Percentiles rank a stretch among this genome's conserved stretches.
These are phyloP conservation scores for Pisolithus orientalis DNA, from an alignment of 768 basidiomycete genomes.

Conservation along the genomic window DNA sequence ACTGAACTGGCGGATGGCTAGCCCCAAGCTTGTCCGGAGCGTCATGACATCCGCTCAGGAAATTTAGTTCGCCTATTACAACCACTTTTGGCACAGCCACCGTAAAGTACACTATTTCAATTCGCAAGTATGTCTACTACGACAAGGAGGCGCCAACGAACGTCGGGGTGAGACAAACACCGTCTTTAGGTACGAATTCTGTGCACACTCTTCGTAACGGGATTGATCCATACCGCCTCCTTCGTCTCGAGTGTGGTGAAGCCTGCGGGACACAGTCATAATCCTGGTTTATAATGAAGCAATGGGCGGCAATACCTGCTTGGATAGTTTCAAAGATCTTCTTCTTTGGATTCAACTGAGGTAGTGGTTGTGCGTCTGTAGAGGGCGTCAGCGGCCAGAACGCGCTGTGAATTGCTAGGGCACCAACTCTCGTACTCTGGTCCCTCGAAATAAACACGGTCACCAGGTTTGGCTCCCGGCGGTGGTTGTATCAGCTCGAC, in stretches of 20 bases:
- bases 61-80: neutral
- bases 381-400: slow-evolving; percentile 1
- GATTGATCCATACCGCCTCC: slow-evolving; percentile 93
- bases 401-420: neutral
- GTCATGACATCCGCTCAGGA: slow-evolving; percentile 6
- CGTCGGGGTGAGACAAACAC: slow-evolving; percentile 73
- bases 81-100: neutral
- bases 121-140: slow-evolving; percentile 32
- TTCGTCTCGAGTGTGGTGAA: slow-evolving; percentile 76
- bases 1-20: slow-evolving; percentile 37
- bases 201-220: slow-evolving; percentile 70
- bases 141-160: slow-evolving; percentile 91
- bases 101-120: neutral
- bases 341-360: slow-evolving; percentile 96
- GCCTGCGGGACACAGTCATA: slow-evolving; percentile 33
- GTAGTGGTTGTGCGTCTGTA: slow-evolving; percentile 56
- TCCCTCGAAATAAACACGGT: slow-evolving; percentile 93
- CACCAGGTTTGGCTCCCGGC: slow-evolving; percentile 78
- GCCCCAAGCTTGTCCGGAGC: slow-evolving; percentile 12
- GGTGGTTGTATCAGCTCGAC: slow-evolving; percentile 92
- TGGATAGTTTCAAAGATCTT: slow-evolving; percentile 98
- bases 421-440: slow-evolving; percentile 71
- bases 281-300: slow-evolving; percentile 1
- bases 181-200: slow-evolving; percentile 82
- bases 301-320: slow-evolving; percentile 49